phyloP scores from a whole-genome alignment of 2,329 filamentous ascomycete species.

The Cryphonectria nitschkei region DNA sequence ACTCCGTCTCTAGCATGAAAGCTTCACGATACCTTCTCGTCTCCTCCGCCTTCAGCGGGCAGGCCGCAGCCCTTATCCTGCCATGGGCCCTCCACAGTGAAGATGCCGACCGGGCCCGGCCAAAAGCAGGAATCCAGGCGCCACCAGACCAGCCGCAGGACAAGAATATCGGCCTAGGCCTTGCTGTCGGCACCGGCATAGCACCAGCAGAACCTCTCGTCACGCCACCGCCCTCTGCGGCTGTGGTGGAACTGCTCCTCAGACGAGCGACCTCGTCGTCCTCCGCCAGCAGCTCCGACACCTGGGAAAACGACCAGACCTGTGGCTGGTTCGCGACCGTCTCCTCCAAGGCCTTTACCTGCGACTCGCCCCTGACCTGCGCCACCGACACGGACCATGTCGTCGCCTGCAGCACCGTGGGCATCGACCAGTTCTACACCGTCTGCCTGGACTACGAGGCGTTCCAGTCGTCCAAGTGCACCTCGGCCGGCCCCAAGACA shows the following conservation, averaged over 20 bases:
- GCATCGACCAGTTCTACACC: constrained; percentile 38
- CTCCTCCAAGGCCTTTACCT: constrained; percentile 31
- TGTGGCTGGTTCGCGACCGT: constrained; percentile 35
- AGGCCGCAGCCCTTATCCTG: constrained; percentile 20
- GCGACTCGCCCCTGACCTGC: constrained; percentile 30
- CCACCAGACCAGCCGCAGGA: constrained; percentile 14
- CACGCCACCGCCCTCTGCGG: constrained; percentile 26
- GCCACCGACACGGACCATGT: constrained; percentile 41
- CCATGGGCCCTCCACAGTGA: constrained; percentile 19
- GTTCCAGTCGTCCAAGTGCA: constrained; percentile 37
- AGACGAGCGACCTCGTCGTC: constrained; percentile 18
- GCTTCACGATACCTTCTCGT: constrained; percentile 13
- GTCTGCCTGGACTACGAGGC: constrained; percentile 43
- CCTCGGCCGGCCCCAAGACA: constrained; percentile 34
- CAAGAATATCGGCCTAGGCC: background rate
- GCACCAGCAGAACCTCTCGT: constrained; percentile 15
- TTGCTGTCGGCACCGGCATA: background rate
- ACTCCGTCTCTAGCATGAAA: constrained; percentile 18
- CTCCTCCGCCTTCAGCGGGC: constrained; percentile 15
- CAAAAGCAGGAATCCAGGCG: constrained; percentile 12
- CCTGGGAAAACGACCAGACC: constrained; percentile 34
- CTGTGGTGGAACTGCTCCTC: constrained; percentile 32
- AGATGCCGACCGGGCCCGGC: constrained; percentile 20
- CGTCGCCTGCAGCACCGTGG: constrained; percentile 41
- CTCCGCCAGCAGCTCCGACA: constrained; percentile 26